Base-by-base conservation (phyloP, 345 rosid genomes). In the Gossypium arboreum region DNA sequence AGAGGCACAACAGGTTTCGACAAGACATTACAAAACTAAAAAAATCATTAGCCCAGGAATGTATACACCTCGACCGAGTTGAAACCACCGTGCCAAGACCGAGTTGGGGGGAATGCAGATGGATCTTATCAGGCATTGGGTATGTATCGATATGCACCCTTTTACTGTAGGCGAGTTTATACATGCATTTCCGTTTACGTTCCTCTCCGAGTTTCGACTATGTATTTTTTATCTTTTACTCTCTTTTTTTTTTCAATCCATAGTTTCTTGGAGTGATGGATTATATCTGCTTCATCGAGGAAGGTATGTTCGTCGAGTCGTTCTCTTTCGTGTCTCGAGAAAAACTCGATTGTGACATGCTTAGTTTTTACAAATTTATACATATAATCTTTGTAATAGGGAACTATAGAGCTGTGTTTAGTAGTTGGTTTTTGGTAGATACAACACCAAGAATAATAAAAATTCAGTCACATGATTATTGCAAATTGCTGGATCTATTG, bases 1-100 rank as follows among this genome's bases (percentile, higher is more conserved):
- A 51, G 94, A 88, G 20, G 43, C 80, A 10, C 84, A 87, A 9
- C 83, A 87, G 67, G 81, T 54, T 68, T 81, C 86, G 11, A 68
- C 79, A 22, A 84, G 77, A 83, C 93, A 81, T 70, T 76, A 75
- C 83, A 83, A 81, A 82, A 81, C 76, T 86, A 80, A 81, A 34
- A 34, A 34, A 63, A 73, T 9, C 4, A 74, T 72, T 20, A 69
- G 20, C 55, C 27, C 18, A 11, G 39, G 24, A 75, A 78, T 62
- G 56, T 54, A 78, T 43, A 56, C 64, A 56, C 67, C 16, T 11
- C 48, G 57, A 47, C 27, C 76, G 80, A 79, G 73, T 55, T 66
- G 73, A 74, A 75, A 76, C 54, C 12, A 61, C 79, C 29, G 56
- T 24, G 7, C 51, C 65, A n/a, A 64, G 83, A 68, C 47, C 67